phyloP scores from a whole-genome alignment of 495 filamentous ascomycete species.

The Entonaema liquescens region DNA sequence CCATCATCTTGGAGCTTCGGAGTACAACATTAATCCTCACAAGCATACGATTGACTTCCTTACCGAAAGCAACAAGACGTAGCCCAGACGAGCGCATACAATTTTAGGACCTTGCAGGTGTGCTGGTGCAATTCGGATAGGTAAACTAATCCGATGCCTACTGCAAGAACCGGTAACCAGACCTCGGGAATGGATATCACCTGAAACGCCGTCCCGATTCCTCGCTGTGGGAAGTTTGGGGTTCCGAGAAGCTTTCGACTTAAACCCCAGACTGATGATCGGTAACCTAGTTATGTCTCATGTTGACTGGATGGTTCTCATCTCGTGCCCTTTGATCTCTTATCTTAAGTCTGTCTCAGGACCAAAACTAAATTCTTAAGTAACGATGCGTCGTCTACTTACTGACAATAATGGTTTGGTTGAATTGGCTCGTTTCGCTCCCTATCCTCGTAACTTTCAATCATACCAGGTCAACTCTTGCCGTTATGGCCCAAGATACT shows the following conservation, averaged over 20 bases:
- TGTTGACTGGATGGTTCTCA: conserved; percentile 2
- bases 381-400: conserved; percentile 22
- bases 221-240: conserved; percentile 3
- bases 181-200: conserved; percentile 13
- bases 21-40: conserved; percentile 3
- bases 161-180: conserved; percentile 10
- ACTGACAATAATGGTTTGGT: conserved; percentile 24
- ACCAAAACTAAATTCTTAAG: conserved; percentile 19
- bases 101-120: not conserved
- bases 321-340: conserved; percentile 3
- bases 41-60: conserved; percentile 6
- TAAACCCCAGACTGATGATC: conserved; percentile 16
- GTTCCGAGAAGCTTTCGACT: conserved; percentile 33
- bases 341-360: conserved; percentile 9
- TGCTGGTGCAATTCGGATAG: not conserved
- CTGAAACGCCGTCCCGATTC: conserved; percentile 5
- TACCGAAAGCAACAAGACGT: not conserved
- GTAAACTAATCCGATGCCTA: not conserved
- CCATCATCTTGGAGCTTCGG: conserved; percentile 1
- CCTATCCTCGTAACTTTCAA: conserved; percentile 16
- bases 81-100: not conserved
- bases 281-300: conserved; percentile 31
- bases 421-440: conserved; percentile 32
- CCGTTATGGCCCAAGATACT: conserved; percentile 23
- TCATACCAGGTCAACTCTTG: conserved; percentile 20